Percentiles rank a stretch among this genome's conserved stretches.
Conservation (phyloP, 2,329 filamentous ascomycete genomes). For the Daldinia sp. region DNA sequence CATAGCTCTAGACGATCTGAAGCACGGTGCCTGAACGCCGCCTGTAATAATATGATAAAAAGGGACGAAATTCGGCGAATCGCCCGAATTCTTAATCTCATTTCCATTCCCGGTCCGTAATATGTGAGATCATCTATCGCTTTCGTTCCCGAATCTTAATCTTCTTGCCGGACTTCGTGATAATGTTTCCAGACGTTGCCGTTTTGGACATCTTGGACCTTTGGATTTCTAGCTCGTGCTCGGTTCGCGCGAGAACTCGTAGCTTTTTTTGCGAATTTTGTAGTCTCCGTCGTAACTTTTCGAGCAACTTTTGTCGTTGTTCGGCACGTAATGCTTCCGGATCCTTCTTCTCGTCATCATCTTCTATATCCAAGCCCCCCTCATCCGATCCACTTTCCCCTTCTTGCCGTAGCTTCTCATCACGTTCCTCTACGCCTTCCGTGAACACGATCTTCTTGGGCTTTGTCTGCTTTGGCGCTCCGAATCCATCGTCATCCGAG, state of each 20-base stretch:
- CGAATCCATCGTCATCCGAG: slow-evolving; percentile 45
- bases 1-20: slow-evolving; percentile 36
- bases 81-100: neutral
- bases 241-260: slow-evolving; percentile 61
- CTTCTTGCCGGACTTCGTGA: slow-evolving; percentile 68
- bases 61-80: slow-evolving; percentile 4
- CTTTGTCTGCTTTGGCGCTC: slow-evolving; percentile 30
- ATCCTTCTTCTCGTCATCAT: slow-evolving; percentile 49
- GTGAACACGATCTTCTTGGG: slow-evolving; percentile 63
- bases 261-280: slow-evolving; percentile 62
- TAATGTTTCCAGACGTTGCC: slow-evolving; percentile 61
- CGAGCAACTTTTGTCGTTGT: slow-evolving; percentile 52
- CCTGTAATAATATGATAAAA: slow-evolving; percentile 25
- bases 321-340: slow-evolving; percentile 49
- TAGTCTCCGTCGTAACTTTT: slow-evolving; percentile 59
- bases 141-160: slow-evolving; percentile 70
- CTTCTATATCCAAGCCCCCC: slow-evolving; percentile 31
- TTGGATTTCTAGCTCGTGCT: slow-evolving; percentile 65
- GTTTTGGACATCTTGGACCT: slow-evolving; percentile 72
- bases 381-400: slow-evolving; percentile 25
- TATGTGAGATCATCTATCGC: slow-evolving; percentile 51
- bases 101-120: neutral
- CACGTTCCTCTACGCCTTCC: slow-evolving; percentile 51
- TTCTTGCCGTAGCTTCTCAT: slow-evolving; percentile 41
- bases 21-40: slow-evolving; percentile 31